A percentile compares a stretch with the other conserved stretches of the same genome.
Conservation (phyloP, 1,139 yeast species). For the Taphrina confusa region DNA sequence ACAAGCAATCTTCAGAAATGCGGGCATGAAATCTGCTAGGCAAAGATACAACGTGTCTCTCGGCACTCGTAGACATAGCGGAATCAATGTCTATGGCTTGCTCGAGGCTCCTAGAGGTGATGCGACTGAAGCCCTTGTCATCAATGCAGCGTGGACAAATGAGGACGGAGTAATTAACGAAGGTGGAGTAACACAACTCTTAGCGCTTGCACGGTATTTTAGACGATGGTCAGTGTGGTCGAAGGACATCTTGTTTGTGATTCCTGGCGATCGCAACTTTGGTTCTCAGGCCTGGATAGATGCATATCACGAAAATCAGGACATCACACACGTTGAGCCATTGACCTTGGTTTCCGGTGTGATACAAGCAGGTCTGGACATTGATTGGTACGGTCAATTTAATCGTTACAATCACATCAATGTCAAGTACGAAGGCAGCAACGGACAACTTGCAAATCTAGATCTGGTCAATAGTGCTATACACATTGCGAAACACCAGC, state of each 20-base stretch:
- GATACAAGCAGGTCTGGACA: slow-evolving; percentile 83
- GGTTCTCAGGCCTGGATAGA: slow-evolving; percentile 88
- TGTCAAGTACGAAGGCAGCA: slow-evolving; percentile 78
- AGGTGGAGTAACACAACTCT: slow-evolving; percentile 75
- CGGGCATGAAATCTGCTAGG: slow-evolving; percentile 69
- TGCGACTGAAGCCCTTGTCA: slow-evolving; percentile 91
- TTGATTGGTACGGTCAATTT: slow-evolving; percentile 69
- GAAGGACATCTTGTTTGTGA: slow-evolving; percentile 82
- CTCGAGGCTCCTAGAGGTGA: slow-evolving; percentile 94
- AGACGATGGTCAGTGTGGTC: slow-evolving; percentile 91
- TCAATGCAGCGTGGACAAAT: slow-evolving; percentile 84
- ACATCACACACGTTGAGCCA: slow-evolving; percentile 43
- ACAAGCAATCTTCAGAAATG: slow-evolving; percentile 63
- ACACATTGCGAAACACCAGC: slow-evolving; percentile 63
- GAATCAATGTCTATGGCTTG: slow-evolving; percentile 72
- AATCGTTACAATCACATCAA: slow-evolving; percentile 78
- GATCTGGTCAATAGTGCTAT: slow-evolving; percentile 84
- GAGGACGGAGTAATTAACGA: slow-evolving; percentile 60
- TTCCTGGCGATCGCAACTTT: slow-evolving; percentile 69
- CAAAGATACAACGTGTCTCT: slow-evolving; percentile 48
- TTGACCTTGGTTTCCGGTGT: slow-evolving; percentile 92
- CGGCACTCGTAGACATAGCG: slow-evolving; percentile 46
- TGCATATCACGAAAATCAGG: slow-evolving; percentile 64
- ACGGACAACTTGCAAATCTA: slow-evolving; percentile 93
- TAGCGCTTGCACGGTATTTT: slow-evolving; percentile 77